Conservation (phyloP, 169 alveolate species). For the Blepharisma undulans region DNA sequence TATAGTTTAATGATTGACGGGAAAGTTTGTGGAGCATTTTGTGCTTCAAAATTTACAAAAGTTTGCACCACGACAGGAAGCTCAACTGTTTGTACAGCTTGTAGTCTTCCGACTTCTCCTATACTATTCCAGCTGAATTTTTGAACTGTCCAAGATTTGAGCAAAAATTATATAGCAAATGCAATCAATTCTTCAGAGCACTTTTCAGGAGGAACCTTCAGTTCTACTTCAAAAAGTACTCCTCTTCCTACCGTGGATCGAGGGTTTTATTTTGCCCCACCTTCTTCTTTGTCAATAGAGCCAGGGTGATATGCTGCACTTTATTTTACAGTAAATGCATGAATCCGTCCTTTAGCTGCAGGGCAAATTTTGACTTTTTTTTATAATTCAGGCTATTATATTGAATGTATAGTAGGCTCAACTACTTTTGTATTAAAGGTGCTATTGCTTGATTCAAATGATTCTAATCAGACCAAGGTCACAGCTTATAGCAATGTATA, state of each 20-base stretch:
- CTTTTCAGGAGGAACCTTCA: not conserved
- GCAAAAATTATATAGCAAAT: not conserved
- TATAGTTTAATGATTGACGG: not conserved
- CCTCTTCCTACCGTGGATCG: conserved; percentile 24
- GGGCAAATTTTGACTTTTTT: not conserved
- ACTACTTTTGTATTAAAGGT: not conserved
- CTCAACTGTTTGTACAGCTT: not conserved
- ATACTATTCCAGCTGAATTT: not conserved
- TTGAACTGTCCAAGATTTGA: not conserved
- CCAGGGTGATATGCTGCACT: not conserved
- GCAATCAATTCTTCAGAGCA: not conserved
- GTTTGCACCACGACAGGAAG: not conserved
- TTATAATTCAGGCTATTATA: not conserved
- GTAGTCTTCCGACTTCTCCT: not conserved
- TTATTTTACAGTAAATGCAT: not conserved
- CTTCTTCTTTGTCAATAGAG: not conserved
- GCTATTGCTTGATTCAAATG: not conserved
- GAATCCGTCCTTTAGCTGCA: not conserved
- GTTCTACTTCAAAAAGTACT: not conserved
- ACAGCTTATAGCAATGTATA: not conserved
- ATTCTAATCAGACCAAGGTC: not conserved
- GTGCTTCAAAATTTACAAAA: not conserved
- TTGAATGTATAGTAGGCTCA: not conserved
- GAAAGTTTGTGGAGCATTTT: not conserved
- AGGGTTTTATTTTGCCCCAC: conserved; percentile 16